Conservation (phyloP, 1,284 basidiomycete genomes). For the Tilletia caries region DNA sequence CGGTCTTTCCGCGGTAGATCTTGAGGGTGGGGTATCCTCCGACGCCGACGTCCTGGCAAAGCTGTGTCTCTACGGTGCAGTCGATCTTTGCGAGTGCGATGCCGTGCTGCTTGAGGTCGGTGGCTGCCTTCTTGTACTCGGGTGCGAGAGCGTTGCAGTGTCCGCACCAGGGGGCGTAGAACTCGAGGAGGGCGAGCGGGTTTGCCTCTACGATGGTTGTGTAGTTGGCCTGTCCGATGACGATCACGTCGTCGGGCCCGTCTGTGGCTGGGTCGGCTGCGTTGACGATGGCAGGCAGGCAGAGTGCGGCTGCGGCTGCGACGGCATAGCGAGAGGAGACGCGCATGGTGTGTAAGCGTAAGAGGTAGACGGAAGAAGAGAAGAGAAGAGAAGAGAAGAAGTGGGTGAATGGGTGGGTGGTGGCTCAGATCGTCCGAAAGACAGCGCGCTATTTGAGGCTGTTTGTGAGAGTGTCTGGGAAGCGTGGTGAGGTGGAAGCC, state of each 20-base stretch:
- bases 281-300: not conserved
- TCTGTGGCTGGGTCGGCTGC: constrained; percentile 58
- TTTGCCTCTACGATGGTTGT: constrained; percentile 73
- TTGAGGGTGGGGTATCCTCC: constrained; percentile 92
- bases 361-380: not conserved
- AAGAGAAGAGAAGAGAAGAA: not conserved
- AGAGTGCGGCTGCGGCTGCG: constrained; percentile 8
- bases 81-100: constrained; percentile 84
- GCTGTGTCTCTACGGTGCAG: constrained; percentile 61
- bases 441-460: not conserved
- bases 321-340: not conserved
- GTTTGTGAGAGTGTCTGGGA: not conserved
- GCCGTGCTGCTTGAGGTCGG: constrained; percentile 74
- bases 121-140: constrained; percentile 94
- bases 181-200: constrained; percentile 95
- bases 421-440: not conserved
- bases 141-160: constrained; percentile 70
- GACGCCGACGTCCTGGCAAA: constrained; percentile 64
- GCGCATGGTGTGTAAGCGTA: constrained; percentile 4
- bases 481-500: not conserved
- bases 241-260: constrained; percentile 77
- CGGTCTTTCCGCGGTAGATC: constrained; percentile 81
- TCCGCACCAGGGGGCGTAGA: constrained; percentile 83
- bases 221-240: constrained; percentile 72
- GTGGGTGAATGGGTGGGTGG: not conserved